Evolutionary conservation across 345 rosid species (phyloP).

Genomic region (Citrus unshiu): DNA sequence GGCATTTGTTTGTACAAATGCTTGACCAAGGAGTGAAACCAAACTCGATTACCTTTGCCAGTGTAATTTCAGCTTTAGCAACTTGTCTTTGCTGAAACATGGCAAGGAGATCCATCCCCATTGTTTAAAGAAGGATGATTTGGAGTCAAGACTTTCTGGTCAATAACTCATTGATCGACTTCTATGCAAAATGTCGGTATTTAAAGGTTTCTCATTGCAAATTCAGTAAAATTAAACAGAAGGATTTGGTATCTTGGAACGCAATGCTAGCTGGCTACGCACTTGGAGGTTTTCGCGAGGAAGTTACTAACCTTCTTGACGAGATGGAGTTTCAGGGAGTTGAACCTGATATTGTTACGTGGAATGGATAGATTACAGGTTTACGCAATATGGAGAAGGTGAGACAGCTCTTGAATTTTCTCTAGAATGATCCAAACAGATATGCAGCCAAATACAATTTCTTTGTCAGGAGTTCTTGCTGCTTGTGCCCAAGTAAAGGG

Average conservation of each 20-base stretch:
- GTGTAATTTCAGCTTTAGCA: slow-evolving; percentile 15
- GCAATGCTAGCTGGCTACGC: slow-evolving; percentile 28
- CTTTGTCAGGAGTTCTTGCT: slow-evolving; percentile 27
- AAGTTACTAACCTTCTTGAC: slow-evolving; percentile 12
- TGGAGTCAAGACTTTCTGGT: slow-evolving; percentile 5
- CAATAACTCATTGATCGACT: neutral
- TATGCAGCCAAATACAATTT: slow-evolving; percentile 35
- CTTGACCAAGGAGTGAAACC: slow-evolving; percentile 18
- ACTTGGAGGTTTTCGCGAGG: slow-evolving; percentile 9
- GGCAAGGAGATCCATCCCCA: slow-evolving; percentile 9
- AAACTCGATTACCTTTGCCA: slow-evolving; percentile 9
- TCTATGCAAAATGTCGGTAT: slow-evolving; percentile 7
- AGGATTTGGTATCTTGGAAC: slow-evolving; percentile 40
- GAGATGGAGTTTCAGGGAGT: slow-evolving; percentile 25
- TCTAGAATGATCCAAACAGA: slow-evolving; percentile 25
- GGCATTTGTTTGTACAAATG: slow-evolving; percentile 18
- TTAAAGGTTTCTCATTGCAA: neutral
- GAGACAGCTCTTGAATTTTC: slow-evolving; percentile 26
- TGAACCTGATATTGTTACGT: neutral
- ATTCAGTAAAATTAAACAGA: slow-evolving; percentile 6
- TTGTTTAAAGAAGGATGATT: slow-evolving; percentile 2
- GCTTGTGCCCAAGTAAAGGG: slow-evolving; percentile 22
- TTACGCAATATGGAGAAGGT: slow-evolving; percentile 24
- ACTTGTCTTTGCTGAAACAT: slow-evolving; percentile 7
- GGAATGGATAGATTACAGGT: slow-evolving; percentile 21